Evolutionary conservation across 2,329 filamentous ascomycete species (phyloP).

Genomic region (Sarocladium brachiariae): DNA sequence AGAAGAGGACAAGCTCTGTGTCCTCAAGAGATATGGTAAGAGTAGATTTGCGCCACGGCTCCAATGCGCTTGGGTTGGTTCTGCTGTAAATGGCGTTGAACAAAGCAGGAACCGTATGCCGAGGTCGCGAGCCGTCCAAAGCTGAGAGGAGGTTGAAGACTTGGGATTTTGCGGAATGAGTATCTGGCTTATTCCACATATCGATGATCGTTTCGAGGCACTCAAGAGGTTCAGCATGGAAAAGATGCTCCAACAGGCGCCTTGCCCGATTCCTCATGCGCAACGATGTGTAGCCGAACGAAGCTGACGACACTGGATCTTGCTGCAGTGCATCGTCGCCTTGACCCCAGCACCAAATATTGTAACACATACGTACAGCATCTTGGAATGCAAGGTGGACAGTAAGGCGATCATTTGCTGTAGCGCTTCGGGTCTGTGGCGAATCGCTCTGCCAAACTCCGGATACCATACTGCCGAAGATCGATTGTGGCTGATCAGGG

Average conservation of each 20-base stretch:
- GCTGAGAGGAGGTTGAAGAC: constrained; percentile 86
- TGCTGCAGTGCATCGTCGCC: constrained; percentile 50
- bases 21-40: constrained; percentile 80
- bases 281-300: constrained; percentile 83
- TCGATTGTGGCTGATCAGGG: constrained; percentile 76
- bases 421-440: constrained; percentile 68
- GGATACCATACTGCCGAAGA: constrained; percentile 92
- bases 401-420: constrained; percentile 89
- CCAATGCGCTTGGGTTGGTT: constrained; percentile 75
- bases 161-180: constrained; percentile 45
- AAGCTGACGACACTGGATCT: constrained; percentile 65
- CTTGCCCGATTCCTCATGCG: constrained; percentile 86
- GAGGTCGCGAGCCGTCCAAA: constrained; percentile 82
- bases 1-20: constrained; percentile 76
- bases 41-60: constrained; percentile 75
- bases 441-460: constrained; percentile 79
- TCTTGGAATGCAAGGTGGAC: constrained; percentile 97
- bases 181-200: constrained; percentile 60
- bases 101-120: constrained; percentile 85
- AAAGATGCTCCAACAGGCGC: constrained; percentile 84
- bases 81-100: constrained; percentile 96
- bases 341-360: constrained; percentile 91
- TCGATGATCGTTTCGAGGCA: constrained; percentile 87
- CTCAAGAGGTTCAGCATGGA: constrained; percentile 85
- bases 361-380: constrained; percentile 84